These are phyloP conservation scores for Clonostachys rhizophaga DNA, from an alignment of 2,329 filamentous ascomycete species.

Conservation along the genomic window DNA sequence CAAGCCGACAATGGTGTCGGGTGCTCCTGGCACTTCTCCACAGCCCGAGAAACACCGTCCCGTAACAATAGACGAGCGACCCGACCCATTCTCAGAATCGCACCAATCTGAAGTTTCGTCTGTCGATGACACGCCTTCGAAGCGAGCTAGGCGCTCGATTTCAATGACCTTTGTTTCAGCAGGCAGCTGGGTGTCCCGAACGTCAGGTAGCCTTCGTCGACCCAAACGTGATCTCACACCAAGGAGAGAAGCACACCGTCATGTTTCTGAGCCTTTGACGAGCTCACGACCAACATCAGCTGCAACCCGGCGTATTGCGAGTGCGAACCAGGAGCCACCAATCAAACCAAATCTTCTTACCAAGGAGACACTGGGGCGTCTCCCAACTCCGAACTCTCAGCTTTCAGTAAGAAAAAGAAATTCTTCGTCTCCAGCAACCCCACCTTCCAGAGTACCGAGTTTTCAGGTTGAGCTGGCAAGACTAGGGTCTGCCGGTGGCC, in stretches of 20 bases:
- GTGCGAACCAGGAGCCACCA: conserved; percentile 2
- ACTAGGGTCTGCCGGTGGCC: conserved; percentile 33
- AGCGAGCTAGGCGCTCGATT: conserved; percentile 44
- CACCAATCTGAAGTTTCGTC: background rate
- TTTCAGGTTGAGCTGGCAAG: conserved; percentile 49
- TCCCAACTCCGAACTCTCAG: conserved; percentile 6
- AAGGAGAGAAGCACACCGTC: conserved; percentile 37
- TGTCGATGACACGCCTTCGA: conserved; percentile 28
- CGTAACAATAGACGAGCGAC: conserved; percentile 5
- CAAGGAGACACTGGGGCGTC: background rate
- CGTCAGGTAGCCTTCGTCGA: conserved; percentile 49
- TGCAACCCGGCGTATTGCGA: conserved; percentile 17
- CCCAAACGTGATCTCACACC: conserved; percentile 42
- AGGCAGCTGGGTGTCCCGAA: conserved; percentile 49
- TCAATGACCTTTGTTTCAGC: conserved; percentile 58
- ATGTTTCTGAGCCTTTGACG: conserved; percentile 47
- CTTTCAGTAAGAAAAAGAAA: conserved; percentile 31
- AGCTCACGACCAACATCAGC: conserved; percentile 16
- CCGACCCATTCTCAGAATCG: conserved; percentile 18
- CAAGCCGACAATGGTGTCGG: conserved; percentile 28
- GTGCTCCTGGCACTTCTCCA: conserved; percentile 11
- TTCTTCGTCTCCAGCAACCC: conserved; percentile 50
- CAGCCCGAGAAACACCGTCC: conserved; percentile 4
- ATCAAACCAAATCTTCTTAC: conserved; percentile 5
- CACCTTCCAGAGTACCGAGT: conserved; percentile 47